These are phyloP conservation scores for Apiospora rasikravindrae DNA, from an alignment of 2,329 filamentous ascomycete genomes.

Conservation along the genomic window DNA sequence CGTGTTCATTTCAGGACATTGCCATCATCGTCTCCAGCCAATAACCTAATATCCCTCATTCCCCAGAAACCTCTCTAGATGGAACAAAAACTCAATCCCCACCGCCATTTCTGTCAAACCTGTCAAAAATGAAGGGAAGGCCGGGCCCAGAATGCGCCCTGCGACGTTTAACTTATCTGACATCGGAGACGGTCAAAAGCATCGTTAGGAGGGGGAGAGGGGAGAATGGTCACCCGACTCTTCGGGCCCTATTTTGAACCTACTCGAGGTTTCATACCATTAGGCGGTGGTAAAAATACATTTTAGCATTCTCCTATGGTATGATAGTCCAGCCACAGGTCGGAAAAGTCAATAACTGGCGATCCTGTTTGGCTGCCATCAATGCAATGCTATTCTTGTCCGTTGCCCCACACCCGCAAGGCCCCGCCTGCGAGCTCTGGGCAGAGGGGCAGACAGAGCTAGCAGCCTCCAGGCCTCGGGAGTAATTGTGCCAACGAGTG, in stretches of 20 bases:
- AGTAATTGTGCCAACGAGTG: not conserved
- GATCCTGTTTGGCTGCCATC: not conserved
- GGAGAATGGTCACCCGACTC: not conserved
- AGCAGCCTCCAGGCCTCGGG: not conserved
- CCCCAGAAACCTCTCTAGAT: not conserved
- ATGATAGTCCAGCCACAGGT: not conserved
- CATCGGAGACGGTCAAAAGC: not conserved
- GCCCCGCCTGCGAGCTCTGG: not conserved
- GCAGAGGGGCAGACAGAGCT: not conserved
- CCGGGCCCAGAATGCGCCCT: not conserved
- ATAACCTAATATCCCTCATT: not conserved
- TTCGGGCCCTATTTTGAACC: not conserved
- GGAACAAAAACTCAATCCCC: slow-evolving; percentile 2
- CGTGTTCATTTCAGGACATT: not conserved
- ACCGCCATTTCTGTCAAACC: not conserved
- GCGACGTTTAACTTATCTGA: slow-evolving; percentile 6
- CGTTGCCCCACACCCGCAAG: not conserved
- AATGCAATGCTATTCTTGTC: not conserved
- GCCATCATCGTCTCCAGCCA: not conserved
- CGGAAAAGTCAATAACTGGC: not conserved
- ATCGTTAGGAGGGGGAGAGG: not conserved
- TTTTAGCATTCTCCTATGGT: not conserved
- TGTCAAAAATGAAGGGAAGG: not conserved
- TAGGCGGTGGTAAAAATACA: not conserved
- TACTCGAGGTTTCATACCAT: not conserved